Base-by-base conservation (phyloP, 2,329 filamentous ascomycete species). In the Grosmannia huntii region DNA sequence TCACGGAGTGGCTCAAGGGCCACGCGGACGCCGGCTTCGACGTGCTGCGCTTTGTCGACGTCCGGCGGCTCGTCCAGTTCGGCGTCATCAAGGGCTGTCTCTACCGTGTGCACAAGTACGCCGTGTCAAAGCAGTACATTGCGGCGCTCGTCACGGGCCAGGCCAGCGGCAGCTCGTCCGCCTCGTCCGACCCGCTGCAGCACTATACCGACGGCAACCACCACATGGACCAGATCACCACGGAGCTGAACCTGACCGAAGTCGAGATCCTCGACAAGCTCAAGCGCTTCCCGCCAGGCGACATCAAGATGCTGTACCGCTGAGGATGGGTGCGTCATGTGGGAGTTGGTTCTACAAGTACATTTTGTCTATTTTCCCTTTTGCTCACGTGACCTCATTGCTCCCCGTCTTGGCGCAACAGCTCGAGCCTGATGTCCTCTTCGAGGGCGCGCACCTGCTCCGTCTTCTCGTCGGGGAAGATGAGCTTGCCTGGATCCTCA, bases 21-120 rank as follows among this genome's bases (percentile, higher is more conserved):
- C 87, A 95, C 70, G 80, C 84, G 63, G 81, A 86, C 48, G 74
- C 76, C 52, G 82, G 81, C 0, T 77, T 85, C 61, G 78, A 83
- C 60, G 78, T 87, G 46, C 77, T 96, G 10, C 76, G 80, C 14
- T 85, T 86, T 66, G 84, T 99, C 59, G 94, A 99, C 69, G 83
- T 96, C 58, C 83, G 94, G 14, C 85, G 94, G 31, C 85, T 99
- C 62, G 89, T 97, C 62, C 95, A 95, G 60, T 99, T 97, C 67
- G 94, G 92, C 59, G 81, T 96, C 60, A 95, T 97, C 70, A 97
- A 97, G 72, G 91, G 92, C 19, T 88, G 95, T 64, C 73, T 99
- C 27, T 96, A 96, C 71, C 83, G 94, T 38, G 86, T 96, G 48
- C 90, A 97, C 73, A 95, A 94, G 69, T 95, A 95, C 68, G 87